Evolutionary conservation across 495 filamentous ascomycete species (phyloP), one percentile per base, ranked within the genome.

Genomic region (Tuber borchii): DNA sequence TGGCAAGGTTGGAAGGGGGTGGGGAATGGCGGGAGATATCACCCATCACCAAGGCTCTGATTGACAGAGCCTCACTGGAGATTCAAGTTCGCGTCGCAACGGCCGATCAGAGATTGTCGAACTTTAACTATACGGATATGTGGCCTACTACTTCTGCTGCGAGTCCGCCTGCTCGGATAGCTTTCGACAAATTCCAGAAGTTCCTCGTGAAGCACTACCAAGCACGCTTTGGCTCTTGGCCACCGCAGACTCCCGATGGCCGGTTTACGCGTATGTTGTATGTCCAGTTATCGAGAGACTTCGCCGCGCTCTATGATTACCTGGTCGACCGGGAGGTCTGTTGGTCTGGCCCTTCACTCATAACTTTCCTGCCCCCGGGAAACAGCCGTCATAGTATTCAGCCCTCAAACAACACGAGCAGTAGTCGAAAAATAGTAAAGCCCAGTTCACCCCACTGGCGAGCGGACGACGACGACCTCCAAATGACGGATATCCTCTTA

Each of bases 291-390:
- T 89, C 90, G 77, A 86, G 85, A 48, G 91, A 93, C 78, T 92
- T 92, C 74, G 87, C 88, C 22, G 87, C 89, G 7, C 85, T 93
- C 22, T 93, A 92, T 75, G 90, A 92, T 81, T 93, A 91, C 77
- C 85, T 93, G 7, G 90, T 93, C 46, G 90, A 92, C 83, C 86
- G 90, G 4, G 89, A 92, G 71, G 86, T 91, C 17, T 82, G 87
- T 0, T 93, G 91, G 88, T 78, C 37, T 42, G 48, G 68, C 19
- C 48, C 56, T 34, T 71, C 76, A 14, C 34, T 70, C 26, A 89
- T 90, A 75, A 87, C 86, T 71, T 85, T 84, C 2, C 87, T 90
- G 77, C 56, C 56, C 4, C 56, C 56, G 2, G 87, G 87, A 48
- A 84, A 88, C 17, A 86, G 83, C 31, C 85, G 85, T 71, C 48